phyloP scores from a whole-genome alignment of 306 rosid species.

The Prunus mume region DNA sequence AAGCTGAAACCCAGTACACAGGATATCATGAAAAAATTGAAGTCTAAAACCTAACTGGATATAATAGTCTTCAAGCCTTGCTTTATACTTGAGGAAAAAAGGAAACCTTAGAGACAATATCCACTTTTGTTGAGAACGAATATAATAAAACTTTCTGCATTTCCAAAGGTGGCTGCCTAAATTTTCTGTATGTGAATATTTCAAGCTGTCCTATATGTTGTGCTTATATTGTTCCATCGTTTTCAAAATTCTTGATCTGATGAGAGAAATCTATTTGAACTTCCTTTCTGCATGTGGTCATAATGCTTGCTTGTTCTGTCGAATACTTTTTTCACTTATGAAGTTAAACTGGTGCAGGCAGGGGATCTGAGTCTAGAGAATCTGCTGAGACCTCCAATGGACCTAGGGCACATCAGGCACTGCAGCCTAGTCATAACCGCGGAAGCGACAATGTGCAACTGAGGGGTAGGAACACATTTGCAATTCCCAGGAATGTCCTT shows the following conservation, averaged over 20 bases:
- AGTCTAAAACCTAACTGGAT: not conserved
- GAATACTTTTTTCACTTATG: slow-evolving; percentile 1
- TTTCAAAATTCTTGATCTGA: not conserved
- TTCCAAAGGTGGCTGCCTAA: not conserved
- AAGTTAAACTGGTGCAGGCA: slow-evolving; percentile 27
- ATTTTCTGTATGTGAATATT: not conserved
- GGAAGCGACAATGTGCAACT: slow-evolving; percentile 49
- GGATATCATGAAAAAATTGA: not conserved
- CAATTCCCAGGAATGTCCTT: slow-evolving; percentile 68
- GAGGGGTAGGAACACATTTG: slow-evolving; percentile 85
- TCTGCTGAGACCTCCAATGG: slow-evolving; percentile 37
- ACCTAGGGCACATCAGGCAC: slow-evolving; percentile 27
- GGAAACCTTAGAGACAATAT: not conserved
- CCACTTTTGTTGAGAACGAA: not conserved
- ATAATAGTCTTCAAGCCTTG: not conserved
- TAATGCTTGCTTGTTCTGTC: not conserved
- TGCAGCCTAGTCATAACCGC: slow-evolving; percentile 28
- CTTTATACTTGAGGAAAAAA: not conserved
- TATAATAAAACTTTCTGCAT: not conserved
- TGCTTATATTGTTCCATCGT: not conserved
- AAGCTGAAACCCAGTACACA: not conserved
- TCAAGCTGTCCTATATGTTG: not conserved
- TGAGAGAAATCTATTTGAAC: not conserved
- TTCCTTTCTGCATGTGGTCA: not conserved
- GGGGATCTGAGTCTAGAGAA: slow-evolving; percentile 39